phyloP scores from a whole-genome alignment of 768 basidiomycete genomes.

The Calocera cornea region DNA sequence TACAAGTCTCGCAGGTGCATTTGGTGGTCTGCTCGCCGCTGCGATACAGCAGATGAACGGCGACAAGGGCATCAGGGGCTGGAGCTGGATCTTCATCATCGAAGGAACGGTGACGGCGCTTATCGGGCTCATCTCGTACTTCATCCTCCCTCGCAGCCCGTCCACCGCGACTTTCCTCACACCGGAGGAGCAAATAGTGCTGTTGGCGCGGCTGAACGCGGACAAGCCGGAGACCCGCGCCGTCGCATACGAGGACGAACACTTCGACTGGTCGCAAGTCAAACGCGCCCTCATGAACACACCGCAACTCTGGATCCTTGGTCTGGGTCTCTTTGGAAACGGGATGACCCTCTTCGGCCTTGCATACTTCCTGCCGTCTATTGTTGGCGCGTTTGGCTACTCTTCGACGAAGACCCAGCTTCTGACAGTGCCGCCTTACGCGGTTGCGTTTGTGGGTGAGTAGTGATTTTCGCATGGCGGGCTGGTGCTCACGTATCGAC shows the following conservation, averaged over 20 bases:
- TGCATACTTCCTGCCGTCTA: conserved; percentile 9
- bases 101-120: conserved; percentile 52
- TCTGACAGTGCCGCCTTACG: conserved; percentile 33
- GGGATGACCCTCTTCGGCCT: background rate
- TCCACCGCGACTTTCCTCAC: conserved; percentile 38
- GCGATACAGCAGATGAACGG: conserved; percentile 22
- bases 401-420: conserved; percentile 10
- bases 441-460: conserved; percentile 37
- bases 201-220: conserved; percentile 14
- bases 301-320: background rate
- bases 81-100: conserved; percentile 17
- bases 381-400: conserved; percentile 11
- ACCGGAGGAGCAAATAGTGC: conserved; percentile 23
- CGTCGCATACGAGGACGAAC: background rate
- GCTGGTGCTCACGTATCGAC: background rate
- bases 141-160: conserved; percentile 36
- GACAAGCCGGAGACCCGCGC: conserved; percentile 11
- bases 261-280: background rate
- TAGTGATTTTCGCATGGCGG: background rate
- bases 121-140: conserved; percentile 40
- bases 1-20: conserved; percentile 20
- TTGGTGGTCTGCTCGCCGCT: conserved; percentile 30
- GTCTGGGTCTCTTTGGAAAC: background rate
- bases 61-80: conserved; percentile 24
- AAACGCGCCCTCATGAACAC: background rate